These are phyloP conservation scores for Cochlearia excelsa DNA, from an alignment of 345 rosid genomes.

Conservation along the genomic window DNA sequence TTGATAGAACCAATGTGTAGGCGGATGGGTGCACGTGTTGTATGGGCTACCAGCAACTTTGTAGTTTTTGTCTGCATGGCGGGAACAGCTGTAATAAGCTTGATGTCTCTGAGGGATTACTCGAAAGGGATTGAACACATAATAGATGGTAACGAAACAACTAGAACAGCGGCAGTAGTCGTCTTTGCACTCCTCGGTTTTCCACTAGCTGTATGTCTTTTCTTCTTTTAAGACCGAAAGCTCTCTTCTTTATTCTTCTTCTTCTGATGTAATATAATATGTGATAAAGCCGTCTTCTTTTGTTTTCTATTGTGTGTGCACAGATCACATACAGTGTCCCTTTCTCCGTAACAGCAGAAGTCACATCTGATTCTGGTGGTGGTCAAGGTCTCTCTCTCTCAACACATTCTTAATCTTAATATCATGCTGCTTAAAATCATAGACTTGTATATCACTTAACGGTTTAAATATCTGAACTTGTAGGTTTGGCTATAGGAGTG, in stretches of 20 bases:
- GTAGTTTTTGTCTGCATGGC: slow-evolving; percentile 89
- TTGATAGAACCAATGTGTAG: slow-evolving; percentile 87
- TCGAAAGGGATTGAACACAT: slow-evolving; percentile 56
- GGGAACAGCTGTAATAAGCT: slow-evolving; percentile 69
- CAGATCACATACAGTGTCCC: slow-evolving; percentile 95
- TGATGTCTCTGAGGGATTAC: slow-evolving; percentile 53
- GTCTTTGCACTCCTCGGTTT: slow-evolving; percentile 90
- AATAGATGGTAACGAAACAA: slow-evolving; percentile 54
- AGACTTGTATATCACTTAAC: neutral
- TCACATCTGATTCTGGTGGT: slow-evolving; percentile 94
- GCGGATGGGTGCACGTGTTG: slow-evolving; percentile 68
- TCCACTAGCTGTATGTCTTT: slow-evolving; percentile 84
- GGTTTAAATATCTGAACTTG: neutral
- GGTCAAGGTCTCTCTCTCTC: slow-evolving; percentile 74
- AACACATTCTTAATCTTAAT: slow-evolving; percentile 1
- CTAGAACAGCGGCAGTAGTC: slow-evolving; percentile 67
- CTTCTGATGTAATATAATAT: slow-evolving; percentile 11
- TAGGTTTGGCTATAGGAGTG: slow-evolving; percentile 95
- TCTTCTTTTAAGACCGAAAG: neutral
- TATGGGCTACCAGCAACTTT: slow-evolving; percentile 91
- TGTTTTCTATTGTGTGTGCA: slow-evolving; percentile 16
- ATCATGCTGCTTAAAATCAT: too few species aligned
- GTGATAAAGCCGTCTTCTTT: neutral
- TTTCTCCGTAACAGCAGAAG: slow-evolving; percentile 87
- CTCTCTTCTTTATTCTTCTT: slow-evolving; percentile 4